Evolutionary conservation across 371 early-diverging fungal genomes (phyloP).

Genomic region (Rhizomucor miehei): DNA sequence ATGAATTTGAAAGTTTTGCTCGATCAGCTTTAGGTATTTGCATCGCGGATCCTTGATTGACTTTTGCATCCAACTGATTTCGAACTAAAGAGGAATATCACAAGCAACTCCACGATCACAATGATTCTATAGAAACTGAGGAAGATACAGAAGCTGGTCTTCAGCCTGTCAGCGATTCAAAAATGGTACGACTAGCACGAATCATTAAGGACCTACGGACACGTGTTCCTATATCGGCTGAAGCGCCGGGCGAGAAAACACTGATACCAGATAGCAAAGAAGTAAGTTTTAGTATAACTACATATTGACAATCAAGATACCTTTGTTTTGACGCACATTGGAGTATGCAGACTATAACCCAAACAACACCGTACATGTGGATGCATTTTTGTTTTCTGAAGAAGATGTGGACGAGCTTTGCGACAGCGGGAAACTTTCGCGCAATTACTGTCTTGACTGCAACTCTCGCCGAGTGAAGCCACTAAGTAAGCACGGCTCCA

Average conservation of each 20-base stretch:
- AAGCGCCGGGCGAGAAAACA: conserved; percentile 60
- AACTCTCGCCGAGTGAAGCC: conserved; percentile 51
- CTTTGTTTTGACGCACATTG: no score
- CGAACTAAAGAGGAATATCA: conserved; percentile 38
- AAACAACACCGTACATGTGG: conserved; percentile 63
- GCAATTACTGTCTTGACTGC: conserved; percentile 65
- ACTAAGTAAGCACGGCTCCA: conserved; percentile 27
- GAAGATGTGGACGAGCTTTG: conserved; percentile 66
- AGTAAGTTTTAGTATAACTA: conserved; percentile 23
- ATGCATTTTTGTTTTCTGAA: conserved; percentile 62
- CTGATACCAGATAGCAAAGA: conserved; percentile 53
- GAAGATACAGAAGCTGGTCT: conserved; percentile 24
- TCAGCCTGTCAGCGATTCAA: conserved; percentile 40
- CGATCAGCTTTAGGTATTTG: conserved; percentile 52
- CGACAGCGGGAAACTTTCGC: conserved; percentile 57
- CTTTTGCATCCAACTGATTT: conserved; percentile 5
- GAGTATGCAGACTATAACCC: conserved; percentile 56
- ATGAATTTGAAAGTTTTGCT: conserved; percentile 54
- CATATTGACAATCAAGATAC: no score
- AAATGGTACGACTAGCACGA: conserved; percentile 41
- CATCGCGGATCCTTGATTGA: not conserved
- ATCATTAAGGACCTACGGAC: conserved; percentile 58
- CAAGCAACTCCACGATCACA: conserved; percentile 22
- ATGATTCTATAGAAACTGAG: conserved; percentile 21
- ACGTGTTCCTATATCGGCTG: conserved; percentile 55